Evolutionary conservation across 2,329 filamentous ascomycete genomes (phyloP), one percentile per base, ranked within the genome.

Genomic region (Pseudogymnoascus sp.): DNA sequence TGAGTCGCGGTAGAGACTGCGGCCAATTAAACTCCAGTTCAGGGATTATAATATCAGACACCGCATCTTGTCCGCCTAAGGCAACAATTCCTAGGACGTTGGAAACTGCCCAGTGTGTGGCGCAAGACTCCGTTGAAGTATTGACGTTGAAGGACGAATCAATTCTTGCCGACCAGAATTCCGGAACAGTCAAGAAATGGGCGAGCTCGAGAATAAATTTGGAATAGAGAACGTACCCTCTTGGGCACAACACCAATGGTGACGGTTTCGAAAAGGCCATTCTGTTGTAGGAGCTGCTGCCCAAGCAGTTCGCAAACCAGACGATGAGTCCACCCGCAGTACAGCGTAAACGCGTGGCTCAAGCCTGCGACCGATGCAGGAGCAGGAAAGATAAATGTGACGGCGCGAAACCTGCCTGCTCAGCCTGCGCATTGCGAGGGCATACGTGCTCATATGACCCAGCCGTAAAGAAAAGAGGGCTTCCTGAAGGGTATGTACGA

Each of bases 401-500:
- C 70, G 88, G 89, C 15, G 78, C 78, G 10, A 84, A 86, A 67
- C 88, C 88, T 5, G 78, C 79, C 13, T 91, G 88, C 72, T 84
- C 83, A 57, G 87, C 87, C 2, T 91, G 89, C 75, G 79, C 80
- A 6, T 78, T 82, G 4, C 83, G 87, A 65, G 82, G 81, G 61
- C 79, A 87, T 60, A 72, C 78, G 31, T 91, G 89, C 73, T 85
- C 86, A 10, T 91, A 91, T 72, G 83, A 86, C 64, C 81, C 86
- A 63, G 84, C 83, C 53, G 84, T 86, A 5, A 90, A 89, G 74
- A 90, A 90, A 73, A 80, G 88, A 66, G 88, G 89, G 11, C 85
- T 91, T 11, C 87, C 88, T 71, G 89, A 88, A 4, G 88, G 89
- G 13, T 90, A 91, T 69, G 86, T 91, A 63, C 82, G 88, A 35